These are phyloP conservation scores for Phytophthora boehmeriae DNA, from an alignment of 352 stramenopile species.

Conservation along the genomic window DNA sequence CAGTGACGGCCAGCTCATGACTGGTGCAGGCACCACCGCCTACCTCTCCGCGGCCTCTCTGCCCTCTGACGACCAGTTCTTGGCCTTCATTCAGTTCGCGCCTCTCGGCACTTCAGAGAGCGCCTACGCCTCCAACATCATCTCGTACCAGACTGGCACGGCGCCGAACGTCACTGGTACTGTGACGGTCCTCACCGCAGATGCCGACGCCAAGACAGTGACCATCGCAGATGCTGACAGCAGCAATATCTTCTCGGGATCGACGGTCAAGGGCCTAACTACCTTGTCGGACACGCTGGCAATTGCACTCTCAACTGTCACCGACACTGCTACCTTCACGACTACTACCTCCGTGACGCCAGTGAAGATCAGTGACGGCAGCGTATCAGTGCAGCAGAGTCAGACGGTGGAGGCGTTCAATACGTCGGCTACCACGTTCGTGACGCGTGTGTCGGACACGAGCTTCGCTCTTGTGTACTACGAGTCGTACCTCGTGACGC, in stretches of 20 bases:
- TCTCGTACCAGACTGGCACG: conserved; percentile 64
- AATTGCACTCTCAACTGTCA: conserved; percentile 57
- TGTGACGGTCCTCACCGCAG: conserved; percentile 55
- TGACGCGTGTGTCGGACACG: conserved; percentile 67
- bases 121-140: conserved; percentile 53
- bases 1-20: conserved; percentile 47
- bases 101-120: conserved; percentile 50
- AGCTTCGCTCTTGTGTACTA: conserved; percentile 72
- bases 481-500: conserved; percentile 57
- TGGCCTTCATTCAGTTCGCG: conserved; percentile 71
- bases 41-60: conserved; percentile 65
- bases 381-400: conserved; percentile 46
- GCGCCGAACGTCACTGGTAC: conserved; percentile 46
- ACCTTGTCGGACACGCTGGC: conserved; percentile 68
- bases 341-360: conserved; percentile 52
- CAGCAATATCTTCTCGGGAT: conserved; percentile 55
- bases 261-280: conserved; percentile 62
- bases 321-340: conserved; percentile 43
- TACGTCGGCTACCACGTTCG: conserved; percentile 69
- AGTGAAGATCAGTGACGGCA: conserved; percentile 50
- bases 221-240: conserved; percentile 42
- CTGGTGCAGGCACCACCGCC: conserved; percentile 71
- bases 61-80: conserved; percentile 45
- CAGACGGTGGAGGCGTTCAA: conserved; percentile 56
- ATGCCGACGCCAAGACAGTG: conserved; percentile 53